Conservation (phyloP, 2,329 filamentous ascomycete genomes). For the Ophioceras dolichostomum region DNA sequence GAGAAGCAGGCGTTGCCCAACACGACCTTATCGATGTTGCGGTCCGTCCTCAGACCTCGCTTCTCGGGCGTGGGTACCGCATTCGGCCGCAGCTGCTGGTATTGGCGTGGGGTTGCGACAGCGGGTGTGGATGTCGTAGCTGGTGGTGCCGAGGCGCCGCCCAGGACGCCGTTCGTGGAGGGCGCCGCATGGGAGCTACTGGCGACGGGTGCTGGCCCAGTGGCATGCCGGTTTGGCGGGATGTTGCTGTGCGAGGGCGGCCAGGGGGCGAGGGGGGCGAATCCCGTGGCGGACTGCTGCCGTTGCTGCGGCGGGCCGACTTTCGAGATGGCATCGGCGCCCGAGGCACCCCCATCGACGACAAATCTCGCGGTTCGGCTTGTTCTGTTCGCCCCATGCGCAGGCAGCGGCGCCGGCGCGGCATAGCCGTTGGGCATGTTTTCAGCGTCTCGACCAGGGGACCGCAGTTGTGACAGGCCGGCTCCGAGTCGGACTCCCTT, state of each 20-base stretch:
- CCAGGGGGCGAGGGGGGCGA: slow-evolving; percentile 4
- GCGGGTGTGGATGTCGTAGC: too few relatives aligned
- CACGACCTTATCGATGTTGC: slow-evolving; percentile 79
- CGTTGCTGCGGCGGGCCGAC: too few relatives aligned
- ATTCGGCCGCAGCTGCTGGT: not conserved
- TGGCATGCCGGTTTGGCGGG: not conserved
- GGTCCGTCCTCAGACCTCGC: slow-evolving; percentile 36
- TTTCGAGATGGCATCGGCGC: too few relatives aligned
- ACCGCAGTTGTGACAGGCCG: not conserved
- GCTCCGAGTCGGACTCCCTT: too few relatives aligned
- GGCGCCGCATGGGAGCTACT: slow-evolving; percentile 6
- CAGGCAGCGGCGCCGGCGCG: not conserved
- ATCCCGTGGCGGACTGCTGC: too few relatives aligned
- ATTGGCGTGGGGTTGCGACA: not conserved
- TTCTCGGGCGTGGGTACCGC: slow-evolving; percentile 11
- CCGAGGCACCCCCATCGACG: too few relatives aligned
- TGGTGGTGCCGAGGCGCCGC: not conserved
- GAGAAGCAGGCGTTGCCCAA: slow-evolving; percentile 74
- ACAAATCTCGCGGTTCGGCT: too few relatives aligned
- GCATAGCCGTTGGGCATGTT: not conserved
- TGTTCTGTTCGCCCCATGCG: too few relatives aligned
- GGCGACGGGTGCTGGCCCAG: not conserved
- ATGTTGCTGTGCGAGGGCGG: slow-evolving; percentile 1
- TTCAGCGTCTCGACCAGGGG: not conserved
- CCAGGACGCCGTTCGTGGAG: slow-evolving; percentile 34